Conservation (phyloP, 257 asterid genomes). For the Solanum ossicruentum region DNA sequence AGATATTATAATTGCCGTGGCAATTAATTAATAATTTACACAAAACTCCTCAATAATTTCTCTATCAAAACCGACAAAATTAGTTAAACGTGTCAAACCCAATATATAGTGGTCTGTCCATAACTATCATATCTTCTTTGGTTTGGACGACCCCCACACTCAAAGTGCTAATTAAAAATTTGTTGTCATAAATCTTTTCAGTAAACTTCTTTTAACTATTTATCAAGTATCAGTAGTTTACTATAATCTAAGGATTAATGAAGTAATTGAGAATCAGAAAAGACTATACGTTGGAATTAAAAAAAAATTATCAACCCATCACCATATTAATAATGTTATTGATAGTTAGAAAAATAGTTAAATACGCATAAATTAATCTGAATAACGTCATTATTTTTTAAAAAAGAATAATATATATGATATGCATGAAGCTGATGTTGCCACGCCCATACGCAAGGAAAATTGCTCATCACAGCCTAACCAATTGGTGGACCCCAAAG, state of each 20-base stretch:
- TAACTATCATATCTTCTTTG: neutral
- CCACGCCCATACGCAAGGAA: neutral
- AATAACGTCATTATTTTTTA: neutral
- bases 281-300: neutral
- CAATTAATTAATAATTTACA: neutral
- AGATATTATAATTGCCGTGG: neutral
- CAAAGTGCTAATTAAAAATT: neutral
- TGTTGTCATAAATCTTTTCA: neutral
- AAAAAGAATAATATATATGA: no score
- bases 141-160: neutral
- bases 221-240: no score
- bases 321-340: neutral
- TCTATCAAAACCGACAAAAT: neutral
- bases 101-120: neutral
- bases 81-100: neutral
- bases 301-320: no score
- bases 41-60: neutral
- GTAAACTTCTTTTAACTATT: neutral
- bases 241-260: no score
- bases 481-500: conserved; percentile 28
- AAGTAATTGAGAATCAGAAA: neutral
- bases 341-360: neutral
- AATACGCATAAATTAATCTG: neutral
- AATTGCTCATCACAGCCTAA: conserved; percentile 7
- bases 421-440: neutral